phyloP scores from a whole-genome alignment of 768 basidiomycete species.

The Tricholoma terreum region DNA sequence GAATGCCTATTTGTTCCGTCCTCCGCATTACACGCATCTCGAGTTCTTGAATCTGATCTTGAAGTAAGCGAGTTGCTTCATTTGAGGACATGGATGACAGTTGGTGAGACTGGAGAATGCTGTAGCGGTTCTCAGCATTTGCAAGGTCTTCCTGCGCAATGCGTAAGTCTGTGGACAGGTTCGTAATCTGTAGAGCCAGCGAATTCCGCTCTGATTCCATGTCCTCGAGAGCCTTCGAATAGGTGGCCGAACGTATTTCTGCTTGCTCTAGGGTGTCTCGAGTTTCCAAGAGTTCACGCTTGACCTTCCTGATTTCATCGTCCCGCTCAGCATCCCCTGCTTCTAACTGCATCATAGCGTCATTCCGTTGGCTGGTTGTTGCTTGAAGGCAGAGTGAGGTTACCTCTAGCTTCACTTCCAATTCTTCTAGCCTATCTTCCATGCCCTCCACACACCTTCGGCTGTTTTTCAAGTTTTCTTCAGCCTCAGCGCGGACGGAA shows the following conservation, averaged over 20 bases:
- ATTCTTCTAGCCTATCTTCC: slow-evolving; percentile 22
- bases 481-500: slow-evolving; percentile 9
- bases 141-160: slow-evolving; percentile 50
- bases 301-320: slow-evolving; percentile 29
- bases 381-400: slow-evolving; percentile 34
- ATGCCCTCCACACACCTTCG: slow-evolving; percentile 21
- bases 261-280: slow-evolving; percentile 38
- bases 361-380: slow-evolving; percentile 35
- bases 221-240: slow-evolving; percentile 47
- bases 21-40: slow-evolving; percentile 61
- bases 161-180: slow-evolving; percentile 58
- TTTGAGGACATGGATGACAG: slow-evolving; percentile 58
- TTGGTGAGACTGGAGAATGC: slow-evolving; percentile 61
- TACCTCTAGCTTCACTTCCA: slow-evolving; percentile 33
- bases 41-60: slow-evolving; percentile 65
- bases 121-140: slow-evolving; percentile 60
- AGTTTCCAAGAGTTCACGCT: slow-evolving; percentile 34
- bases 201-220: slow-evolving; percentile 67
- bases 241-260: slow-evolving; percentile 42
- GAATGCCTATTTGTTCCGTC: slow-evolving; percentile 73
- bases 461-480: slow-evolving; percentile 11
- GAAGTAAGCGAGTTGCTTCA: slow-evolving; percentile 52
- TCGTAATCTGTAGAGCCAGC: slow-evolving; percentile 59
- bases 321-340: slow-evolving; percentile 28
- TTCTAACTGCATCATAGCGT: slow-evolving; percentile 33